Evolutionary conservation across 768 basidiomycete species (phyloP).

Genomic region (Suillus plorans): DNA sequence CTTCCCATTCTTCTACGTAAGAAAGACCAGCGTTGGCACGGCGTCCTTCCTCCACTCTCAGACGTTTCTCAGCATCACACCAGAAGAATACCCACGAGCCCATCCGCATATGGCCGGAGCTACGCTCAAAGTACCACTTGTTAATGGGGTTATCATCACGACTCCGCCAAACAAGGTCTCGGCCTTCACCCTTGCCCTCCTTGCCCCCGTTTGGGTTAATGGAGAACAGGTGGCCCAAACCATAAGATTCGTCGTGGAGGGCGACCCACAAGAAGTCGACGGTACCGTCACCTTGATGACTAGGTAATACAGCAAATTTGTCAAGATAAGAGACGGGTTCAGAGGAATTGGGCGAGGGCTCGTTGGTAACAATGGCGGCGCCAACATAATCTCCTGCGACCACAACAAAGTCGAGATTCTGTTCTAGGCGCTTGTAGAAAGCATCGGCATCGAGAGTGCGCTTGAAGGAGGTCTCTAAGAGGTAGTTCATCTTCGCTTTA

Average conservation of each 20-base stretch:
- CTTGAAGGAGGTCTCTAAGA: conserved; percentile 88
- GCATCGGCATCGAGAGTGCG: conserved; percentile 65
- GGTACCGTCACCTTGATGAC: conserved; percentile 95
- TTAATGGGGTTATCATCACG: conserved; percentile 94
- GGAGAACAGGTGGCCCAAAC: conserved; percentile 89
- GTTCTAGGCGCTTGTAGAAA: conserved; percentile 80
- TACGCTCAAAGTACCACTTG: conserved; percentile 99
- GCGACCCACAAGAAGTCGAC: conserved; percentile 99
- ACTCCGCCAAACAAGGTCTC: conserved; percentile 94
- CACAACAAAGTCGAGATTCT: conserved; percentile 85
- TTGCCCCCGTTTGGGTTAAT: conserved; percentile 95
- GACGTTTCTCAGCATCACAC: conserved; percentile 93
- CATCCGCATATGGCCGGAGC: conserved; percentile 84
- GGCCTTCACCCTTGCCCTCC: conserved; percentile 84
- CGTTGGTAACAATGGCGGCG: conserved; percentile 88
- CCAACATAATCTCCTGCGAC: conserved; percentile 95
- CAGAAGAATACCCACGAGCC: conserved; percentile 94
- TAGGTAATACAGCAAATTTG: conserved; percentile 96
- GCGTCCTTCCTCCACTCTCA: conserved; percentile 67
- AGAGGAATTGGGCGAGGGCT: conserved; percentile 36
- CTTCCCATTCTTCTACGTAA: conserved; percentile 76
- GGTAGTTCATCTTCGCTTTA: conserved; percentile 64
- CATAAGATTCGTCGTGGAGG: conserved; percentile 96
- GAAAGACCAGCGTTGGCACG: conserved; percentile 64
- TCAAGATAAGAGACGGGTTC: conserved; percentile 86